A percentile compares a stretch with the other conserved stretches of the same genome.
phyloP scores from a whole-genome alignment of 1,284 basidiomycete species.

The Sanghuangporus baumii region DNA sequence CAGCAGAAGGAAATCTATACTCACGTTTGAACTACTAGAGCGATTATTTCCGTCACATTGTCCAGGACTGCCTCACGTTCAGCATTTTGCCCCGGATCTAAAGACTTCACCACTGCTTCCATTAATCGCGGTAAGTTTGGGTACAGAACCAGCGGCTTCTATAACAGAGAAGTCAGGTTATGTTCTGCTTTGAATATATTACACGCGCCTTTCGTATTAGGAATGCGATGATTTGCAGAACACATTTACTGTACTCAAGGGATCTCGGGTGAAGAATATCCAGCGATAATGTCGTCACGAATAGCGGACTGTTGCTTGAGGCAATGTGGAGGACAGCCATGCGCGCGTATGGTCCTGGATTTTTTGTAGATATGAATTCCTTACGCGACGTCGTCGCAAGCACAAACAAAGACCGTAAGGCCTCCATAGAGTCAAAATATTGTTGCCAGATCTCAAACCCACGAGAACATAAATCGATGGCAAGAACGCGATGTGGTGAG shows the following conservation, averaged over 20 bases:
- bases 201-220: conserved; percentile 79
- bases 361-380: conserved; percentile 58
- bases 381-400: conserved; percentile 73
- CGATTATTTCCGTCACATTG: conserved; percentile 89
- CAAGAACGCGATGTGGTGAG: conserved; percentile 63
- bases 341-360: conserved; percentile 64
- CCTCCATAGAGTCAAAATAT: conserved; percentile 87
- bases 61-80: conserved; percentile 86
- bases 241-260: conserved; percentile 77
- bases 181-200: neutral
- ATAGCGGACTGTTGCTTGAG: conserved; percentile 77
- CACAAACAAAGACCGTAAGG: conserved; percentile 81
- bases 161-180: neutral
- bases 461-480: conserved; percentile 84
- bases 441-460: conserved; percentile 95
- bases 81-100: conserved; percentile 85
- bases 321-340: conserved; percentile 84
- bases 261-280: conserved; percentile 84
- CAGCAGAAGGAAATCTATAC: conserved; percentile 23
- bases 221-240: conserved; percentile 92
- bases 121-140: conserved; percentile 83
- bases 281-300: conserved; percentile 91
- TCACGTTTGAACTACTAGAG: conserved; percentile 84
- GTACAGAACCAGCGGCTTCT: conserved; percentile 84
- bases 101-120: conserved; percentile 94